A percentile compares a stretch with the other conserved stretches of the same genome.
These are phyloP conservation scores for Fraxinus sp. DNA, from an alignment of 305 asterid species.

Conservation along the genomic window DNA sequence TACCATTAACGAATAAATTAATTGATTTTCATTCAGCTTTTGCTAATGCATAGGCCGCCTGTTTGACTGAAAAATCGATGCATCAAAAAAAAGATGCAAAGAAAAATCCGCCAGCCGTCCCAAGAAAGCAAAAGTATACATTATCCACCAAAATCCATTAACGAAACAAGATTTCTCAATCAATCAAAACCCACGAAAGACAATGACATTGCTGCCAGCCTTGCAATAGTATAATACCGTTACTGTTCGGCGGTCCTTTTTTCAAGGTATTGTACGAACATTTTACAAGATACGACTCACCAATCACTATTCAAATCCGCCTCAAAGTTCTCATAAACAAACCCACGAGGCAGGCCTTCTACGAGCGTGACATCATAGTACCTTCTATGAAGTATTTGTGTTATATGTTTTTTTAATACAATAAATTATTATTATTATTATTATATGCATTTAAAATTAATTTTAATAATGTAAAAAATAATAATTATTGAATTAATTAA, in stretches of 20 bases:
- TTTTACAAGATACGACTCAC: background rate
- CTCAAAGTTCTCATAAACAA: background rate
- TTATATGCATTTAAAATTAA: too few species aligned
- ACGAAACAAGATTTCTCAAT: background rate
- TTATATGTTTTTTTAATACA: too few species aligned
- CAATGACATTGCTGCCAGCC: background rate
- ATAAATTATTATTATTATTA: too few species aligned
- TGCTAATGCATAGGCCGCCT: background rate
- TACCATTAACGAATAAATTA: background rate
- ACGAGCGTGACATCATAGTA: background rate
- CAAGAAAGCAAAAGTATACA: slow-evolving; percentile 1
- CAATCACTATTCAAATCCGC: background rate
- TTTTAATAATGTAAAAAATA: too few species aligned
- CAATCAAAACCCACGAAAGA: background rate
- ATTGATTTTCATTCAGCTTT: background rate
- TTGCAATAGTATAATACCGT: background rate
- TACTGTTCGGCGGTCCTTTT: background rate
- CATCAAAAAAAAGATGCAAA: background rate
- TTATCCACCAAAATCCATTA: background rate
- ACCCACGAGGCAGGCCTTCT: background rate
- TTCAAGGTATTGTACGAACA: background rate
- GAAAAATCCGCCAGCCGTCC: slow-evolving; percentile 10
- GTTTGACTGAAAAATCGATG: slow-evolving; percentile 1
- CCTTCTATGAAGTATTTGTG: too few species aligned
- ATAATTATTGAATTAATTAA: too few species aligned